Percentiles rank a stretch among this genome's conserved stretches.
Conservation (phyloP, 2,329 filamentous ascomycete species). For the Emmonsia crescens region DNA sequence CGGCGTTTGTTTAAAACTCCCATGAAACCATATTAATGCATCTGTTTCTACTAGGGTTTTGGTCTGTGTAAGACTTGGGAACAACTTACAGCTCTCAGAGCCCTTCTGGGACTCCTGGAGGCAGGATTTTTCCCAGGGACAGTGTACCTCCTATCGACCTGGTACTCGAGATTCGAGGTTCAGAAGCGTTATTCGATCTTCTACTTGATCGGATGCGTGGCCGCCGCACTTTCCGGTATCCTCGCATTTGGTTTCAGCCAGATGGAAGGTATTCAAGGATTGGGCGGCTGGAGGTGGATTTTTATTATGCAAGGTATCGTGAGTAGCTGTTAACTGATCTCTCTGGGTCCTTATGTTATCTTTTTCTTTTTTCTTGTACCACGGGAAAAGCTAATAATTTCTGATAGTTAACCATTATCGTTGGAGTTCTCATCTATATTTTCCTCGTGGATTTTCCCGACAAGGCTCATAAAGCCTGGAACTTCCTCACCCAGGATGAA, state of each 20-base stretch:
- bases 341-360: background rate
- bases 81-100: slow-evolving; percentile 17
- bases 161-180: slow-evolving; percentile 47
- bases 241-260: slow-evolving; percentile 34
- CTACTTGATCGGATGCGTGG: slow-evolving; percentile 40
- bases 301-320: slow-evolving; percentile 43
- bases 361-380: background rate
- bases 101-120: slow-evolving; percentile 53
- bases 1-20: background rate
- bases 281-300: slow-evolving; percentile 44
- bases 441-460: slow-evolving; percentile 31
- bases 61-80: slow-evolving; percentile 21
- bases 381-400: background rate
- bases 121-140: slow-evolving; percentile 58
- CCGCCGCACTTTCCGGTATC: slow-evolving; percentile 40
- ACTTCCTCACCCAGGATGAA: slow-evolving; percentile 30
- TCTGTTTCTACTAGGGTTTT: slow-evolving; percentile 11
- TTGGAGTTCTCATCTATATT: slow-evolving; percentile 20
- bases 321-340: background rate
- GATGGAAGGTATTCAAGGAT: slow-evolving; percentile 32
- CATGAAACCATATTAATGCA: background rate
- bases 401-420: slow-evolving; percentile 16
- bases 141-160: slow-evolving; percentile 62
- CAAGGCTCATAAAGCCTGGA: slow-evolving; percentile 22
- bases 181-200: slow-evolving; percentile 36